Evolutionary conservation across 164 flowering plant species (phyloP).

Genomic region (Piper longum): DNA sequence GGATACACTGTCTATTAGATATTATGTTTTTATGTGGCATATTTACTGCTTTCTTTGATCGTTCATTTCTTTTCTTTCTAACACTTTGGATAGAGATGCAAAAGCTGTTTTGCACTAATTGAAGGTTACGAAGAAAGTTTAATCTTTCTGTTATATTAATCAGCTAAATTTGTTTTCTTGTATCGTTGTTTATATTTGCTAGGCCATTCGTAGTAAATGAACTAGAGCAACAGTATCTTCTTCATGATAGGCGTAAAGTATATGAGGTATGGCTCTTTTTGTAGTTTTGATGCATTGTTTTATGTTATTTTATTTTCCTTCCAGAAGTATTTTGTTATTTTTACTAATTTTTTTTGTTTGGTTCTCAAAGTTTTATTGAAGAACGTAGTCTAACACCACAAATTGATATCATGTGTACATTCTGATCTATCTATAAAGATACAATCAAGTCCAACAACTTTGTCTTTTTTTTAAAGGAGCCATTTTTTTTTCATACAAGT

Average conservation of each 20-base stretch:
- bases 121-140: no score
- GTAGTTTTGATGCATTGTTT: not conserved
- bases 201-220: constrained; percentile 97
- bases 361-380: not conserved
- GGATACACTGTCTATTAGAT: not conserved
- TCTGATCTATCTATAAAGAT: no score
- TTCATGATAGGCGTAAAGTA: constrained; percentile 95
- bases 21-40: no score
- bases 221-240: constrained; percentile 76
- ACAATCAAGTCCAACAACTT: no score
- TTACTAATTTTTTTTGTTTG: not conserved
- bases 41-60: not conserved
- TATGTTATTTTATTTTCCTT: not conserved
- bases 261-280: constrained; percentile 49
- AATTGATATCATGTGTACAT: no score
- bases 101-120: no score
- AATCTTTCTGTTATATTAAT: not conserved
- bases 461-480: no score
- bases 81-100: no score
- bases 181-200: constrained; percentile 3
- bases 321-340: no score
- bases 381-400: no score
- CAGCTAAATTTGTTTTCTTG: not conserved
- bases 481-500: no score
- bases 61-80: not conserved